Conservation (phyloP, 2,329 filamentous ascomycete species). For the Endoconidiophora polonica region DNA sequence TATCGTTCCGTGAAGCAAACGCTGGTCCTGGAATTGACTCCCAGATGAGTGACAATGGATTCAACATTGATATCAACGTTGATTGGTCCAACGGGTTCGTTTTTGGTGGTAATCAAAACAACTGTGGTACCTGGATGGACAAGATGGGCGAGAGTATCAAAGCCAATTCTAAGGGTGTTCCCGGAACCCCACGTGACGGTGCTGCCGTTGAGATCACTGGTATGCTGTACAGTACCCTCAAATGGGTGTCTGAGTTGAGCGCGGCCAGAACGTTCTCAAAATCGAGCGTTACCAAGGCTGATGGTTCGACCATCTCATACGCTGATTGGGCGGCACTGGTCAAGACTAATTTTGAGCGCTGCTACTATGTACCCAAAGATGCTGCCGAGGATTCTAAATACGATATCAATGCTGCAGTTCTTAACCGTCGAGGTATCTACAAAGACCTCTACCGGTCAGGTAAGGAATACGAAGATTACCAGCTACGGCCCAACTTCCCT, state of each 20-base stretch:
- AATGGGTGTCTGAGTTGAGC: conserved; percentile 58
- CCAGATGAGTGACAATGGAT: conserved; percentile 86
- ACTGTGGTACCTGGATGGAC: conserved; percentile 99
- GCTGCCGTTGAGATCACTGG: conserved; percentile 92
- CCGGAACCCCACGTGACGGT: conserved; percentile 91
- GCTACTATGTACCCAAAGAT: conserved; percentile 68
- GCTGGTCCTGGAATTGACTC: conserved; percentile 74
- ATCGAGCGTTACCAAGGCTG: conserved; percentile 50
- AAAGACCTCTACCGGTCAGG: conserved; percentile 90
- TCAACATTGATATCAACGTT: conserved; percentile 77
- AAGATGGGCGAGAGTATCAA: conserved; percentile 98
- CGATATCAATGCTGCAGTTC: conserved; percentile 59
- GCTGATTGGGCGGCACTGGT: conserved; percentile 64
- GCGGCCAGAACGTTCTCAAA: conserved; percentile 55
- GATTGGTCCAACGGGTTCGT: conserved; percentile 86
- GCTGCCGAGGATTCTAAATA: conserved; percentile 56
- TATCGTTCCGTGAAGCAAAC: conserved; percentile 89
- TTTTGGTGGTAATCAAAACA: conserved; percentile 83
- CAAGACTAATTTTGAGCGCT: conserved; percentile 75
- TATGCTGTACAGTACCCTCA: conserved; percentile 73
- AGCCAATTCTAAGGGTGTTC: conserved; percentile 81
- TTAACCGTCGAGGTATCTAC: conserved; percentile 93
- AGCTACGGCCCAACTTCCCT: conserved; percentile 82
- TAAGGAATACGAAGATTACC: conserved; percentile 96
- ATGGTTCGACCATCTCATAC: conserved; percentile 49